Evolutionary conservation across 768 basidiomycete genomes (phyloP), one percentile per base, ranked within the genome.

Genomic region (Saitozyma sp.): DNA sequence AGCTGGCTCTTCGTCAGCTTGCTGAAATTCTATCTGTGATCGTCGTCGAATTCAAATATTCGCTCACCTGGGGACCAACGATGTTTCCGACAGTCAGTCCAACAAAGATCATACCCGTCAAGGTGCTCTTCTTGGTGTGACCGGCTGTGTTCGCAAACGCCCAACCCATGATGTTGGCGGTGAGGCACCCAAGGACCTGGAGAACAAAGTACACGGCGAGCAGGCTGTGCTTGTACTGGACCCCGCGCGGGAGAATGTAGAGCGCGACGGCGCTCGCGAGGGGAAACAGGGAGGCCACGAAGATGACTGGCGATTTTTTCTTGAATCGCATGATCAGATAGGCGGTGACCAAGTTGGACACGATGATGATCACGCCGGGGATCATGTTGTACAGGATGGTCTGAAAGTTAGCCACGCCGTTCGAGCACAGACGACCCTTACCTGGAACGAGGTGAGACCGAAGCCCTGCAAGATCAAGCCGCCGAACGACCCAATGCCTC

Each of bases 391-490:
- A n/a, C n/a, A n/a, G n/a, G n/a, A n/a, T n/a, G n/a, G n/a, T n/a
- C n/a, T n/a, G n/a, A n/a, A n/a, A n/a, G n/a, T n/a, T n/a, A 37
- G 69, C 54, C 14, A 46, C n/a, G 50, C 48, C 17, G 64, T 57
- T 19, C 68, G 71, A 19, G 70, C 68, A 39, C 69, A 67, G 54
- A 67, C 67, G 10, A 67, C 53, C 39, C 63, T 67, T 2, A 62
- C 83, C 16, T 82, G 56, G 67, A 83, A 83, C 52, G 79, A 48
- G 13, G 42, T 42, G 9, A 68, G 56, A 49, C 67, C 70, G 67
- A 83, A 84, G 13, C 83, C 83, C 58, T 83, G 82, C 11, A 82
- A 81, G 64, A 78, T 79, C 58, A 84, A 79, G 54, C 64, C 64
- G 1, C 84, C 83, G 58, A 84, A 84, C 13, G 80, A 77, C 9